Conservation (phyloP, 257 asterid genomes). For the Craterostigma plantagineum region DNA sequence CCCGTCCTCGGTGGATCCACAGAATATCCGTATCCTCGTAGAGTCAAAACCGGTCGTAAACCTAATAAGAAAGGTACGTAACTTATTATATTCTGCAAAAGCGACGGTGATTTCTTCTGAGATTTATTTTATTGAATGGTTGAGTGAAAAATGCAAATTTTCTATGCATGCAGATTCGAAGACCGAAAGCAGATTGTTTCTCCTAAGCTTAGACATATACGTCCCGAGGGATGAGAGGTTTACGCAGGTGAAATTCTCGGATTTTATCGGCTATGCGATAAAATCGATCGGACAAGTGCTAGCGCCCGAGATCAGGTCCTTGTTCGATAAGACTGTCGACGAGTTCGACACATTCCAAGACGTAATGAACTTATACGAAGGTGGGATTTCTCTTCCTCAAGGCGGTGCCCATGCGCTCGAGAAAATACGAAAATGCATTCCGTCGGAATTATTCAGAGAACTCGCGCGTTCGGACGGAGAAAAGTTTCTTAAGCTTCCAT, state of each 20-base stretch:
- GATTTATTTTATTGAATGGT: no score
- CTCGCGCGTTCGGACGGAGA: constrained; percentile 50
- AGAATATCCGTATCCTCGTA: constrained; percentile 61
- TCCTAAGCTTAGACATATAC: constrained; percentile 42
- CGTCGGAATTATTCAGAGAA: constrained; percentile 39
- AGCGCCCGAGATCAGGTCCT: constrained; percentile 45
- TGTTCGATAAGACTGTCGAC: constrained; percentile 32
- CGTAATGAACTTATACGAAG: constrained; percentile 39
- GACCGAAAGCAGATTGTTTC: constrained; percentile 43
- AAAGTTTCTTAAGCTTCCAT: constrained; percentile 32
- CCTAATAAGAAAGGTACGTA: constrained; percentile 31
- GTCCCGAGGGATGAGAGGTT: constrained; percentile 75
- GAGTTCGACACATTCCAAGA: constrained; percentile 70
- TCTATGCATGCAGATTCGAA: constrained; percentile 32
- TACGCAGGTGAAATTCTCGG: constrained; percentile 63
- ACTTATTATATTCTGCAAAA: no score
- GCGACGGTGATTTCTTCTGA: no score
- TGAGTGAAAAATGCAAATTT: neutral
- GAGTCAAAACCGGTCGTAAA: constrained; percentile 61
- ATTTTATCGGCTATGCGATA: constrained; percentile 55
- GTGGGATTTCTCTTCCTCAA: constrained; percentile 29
- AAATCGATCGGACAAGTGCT: constrained; percentile 49
- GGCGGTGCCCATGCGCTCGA: constrained; percentile 17
- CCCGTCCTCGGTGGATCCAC: constrained; percentile 50
- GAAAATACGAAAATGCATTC: constrained; percentile 25